phyloP scores from a whole-genome alignment of 164 flowering plant genomes.

The Umbilicus rupestris region DNA sequence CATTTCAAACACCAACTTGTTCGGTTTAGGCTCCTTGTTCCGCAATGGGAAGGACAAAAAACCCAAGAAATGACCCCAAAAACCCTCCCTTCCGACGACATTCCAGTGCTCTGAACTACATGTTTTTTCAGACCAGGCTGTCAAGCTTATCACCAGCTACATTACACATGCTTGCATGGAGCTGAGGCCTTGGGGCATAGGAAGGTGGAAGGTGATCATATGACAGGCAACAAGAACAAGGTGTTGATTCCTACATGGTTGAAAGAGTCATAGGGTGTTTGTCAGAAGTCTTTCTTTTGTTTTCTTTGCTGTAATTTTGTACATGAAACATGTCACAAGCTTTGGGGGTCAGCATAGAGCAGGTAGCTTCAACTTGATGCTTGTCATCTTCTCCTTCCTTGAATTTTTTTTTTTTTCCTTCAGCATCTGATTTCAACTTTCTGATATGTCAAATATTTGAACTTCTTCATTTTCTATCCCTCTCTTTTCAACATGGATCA shows the following conservation, averaged over 20 bases:
- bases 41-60: conserved; percentile 25
- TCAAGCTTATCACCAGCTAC: neutral
- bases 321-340: conserved; percentile 6
- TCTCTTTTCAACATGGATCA: neutral
- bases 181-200: neutral
- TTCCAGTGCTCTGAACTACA: neutral
- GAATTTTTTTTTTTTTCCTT: neutral
- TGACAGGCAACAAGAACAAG: neutral
- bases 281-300: neutral
- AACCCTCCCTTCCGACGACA: neutral
- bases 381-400: neutral
- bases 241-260: neutral
- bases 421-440: conserved; percentile 2
- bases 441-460: conserved; percentile 4
- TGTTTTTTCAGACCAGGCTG: too few relatives aligned
- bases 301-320: neutral
- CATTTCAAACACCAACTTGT: conserved; percentile 27
- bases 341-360: neutral
- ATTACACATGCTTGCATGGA: neutral
- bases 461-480: neutral
- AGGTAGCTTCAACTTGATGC: conserved; percentile 1
- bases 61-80: conserved; percentile 17
- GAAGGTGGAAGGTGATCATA: neutral
- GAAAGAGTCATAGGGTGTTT: neutral
- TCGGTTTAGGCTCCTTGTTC: conserved; percentile 34